Percentiles rank a stretch among this genome's conserved stretches.
These are phyloP conservation scores for Aspergillus coremiiformis DNA, from an alignment of 495 filamentous ascomycete genomes.

Conservation along the genomic window DNA sequence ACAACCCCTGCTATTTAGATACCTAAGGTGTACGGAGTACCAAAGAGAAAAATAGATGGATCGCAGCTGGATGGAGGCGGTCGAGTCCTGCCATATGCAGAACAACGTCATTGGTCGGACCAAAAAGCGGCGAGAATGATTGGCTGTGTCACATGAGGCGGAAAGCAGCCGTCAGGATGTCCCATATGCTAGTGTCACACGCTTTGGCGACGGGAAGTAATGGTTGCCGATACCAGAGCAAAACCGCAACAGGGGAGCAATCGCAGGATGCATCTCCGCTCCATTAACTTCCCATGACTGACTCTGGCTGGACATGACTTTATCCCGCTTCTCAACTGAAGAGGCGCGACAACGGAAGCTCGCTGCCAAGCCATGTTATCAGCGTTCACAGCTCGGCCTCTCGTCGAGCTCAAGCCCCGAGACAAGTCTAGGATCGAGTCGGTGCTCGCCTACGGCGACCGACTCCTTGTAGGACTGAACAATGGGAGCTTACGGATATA, in stretches of 20 bases:
- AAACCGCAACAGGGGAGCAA: background rate
- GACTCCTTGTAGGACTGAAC: constrained; percentile 83
- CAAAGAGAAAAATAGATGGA: too few species aligned
- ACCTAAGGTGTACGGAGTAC: too few species aligned
- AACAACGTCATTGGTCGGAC: background rate
- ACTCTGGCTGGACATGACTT: constrained; percentile 14
- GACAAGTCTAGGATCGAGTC: constrained; percentile 96
- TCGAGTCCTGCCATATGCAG: too few species aligned
- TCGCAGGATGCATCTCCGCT: background rate
- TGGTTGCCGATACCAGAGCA: background rate
- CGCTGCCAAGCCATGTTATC: constrained; percentile 67
- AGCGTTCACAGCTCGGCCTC: constrained; percentile 91
- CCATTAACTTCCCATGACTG: background rate
- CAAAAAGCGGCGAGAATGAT: background rate
- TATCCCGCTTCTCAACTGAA: constrained; percentile 6
- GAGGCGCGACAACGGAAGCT: constrained; percentile 15
- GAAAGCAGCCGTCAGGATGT: background rate
- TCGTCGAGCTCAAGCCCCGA: constrained; percentile 89
- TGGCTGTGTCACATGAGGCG: constrained; percentile 14
- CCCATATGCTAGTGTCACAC: constrained; percentile 1
- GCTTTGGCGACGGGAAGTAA: constrained; percentile 5
- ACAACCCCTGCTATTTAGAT: too few species aligned
- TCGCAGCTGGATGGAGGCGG: too few species aligned
- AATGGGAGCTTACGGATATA: constrained; percentile 87
- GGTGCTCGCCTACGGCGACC: constrained; percentile 84